phyloP scores from a whole-genome alignment of 176 grass and related monocot species.

The Bothriochloa decipiens region DNA sequence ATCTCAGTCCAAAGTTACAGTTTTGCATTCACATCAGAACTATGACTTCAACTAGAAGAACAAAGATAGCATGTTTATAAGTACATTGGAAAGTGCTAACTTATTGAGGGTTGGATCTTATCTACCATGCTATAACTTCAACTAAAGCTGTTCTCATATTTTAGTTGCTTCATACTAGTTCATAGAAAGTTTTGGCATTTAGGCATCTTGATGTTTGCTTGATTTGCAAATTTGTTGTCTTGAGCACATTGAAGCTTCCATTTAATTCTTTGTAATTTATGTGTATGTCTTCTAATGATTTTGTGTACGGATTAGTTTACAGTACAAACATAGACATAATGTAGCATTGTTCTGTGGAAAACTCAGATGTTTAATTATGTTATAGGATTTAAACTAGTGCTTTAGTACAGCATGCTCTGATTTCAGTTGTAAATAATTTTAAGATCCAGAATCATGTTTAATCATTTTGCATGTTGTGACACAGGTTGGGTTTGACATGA shows the following conservation, averaged over 20 bases:
- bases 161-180: not conserved
- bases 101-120: not conserved
- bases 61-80: not conserved
- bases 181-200: constrained; percentile 13
- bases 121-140: not conserved
- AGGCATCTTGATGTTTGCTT: not conserved
- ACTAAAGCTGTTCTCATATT: not conserved
- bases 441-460: not conserved
- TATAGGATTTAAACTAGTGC: not conserved
- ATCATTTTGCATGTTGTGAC: not conserved
- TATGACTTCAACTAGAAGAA: not conserved
- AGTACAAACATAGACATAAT: not conserved
- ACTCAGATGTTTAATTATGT: not conserved
- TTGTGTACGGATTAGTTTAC: not conserved
- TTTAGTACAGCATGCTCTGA: not conserved
- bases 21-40: not conserved
- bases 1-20: not conserved
- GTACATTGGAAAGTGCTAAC: not conserved
- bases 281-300: not conserved
- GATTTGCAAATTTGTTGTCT: not conserved
- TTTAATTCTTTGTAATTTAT: not conserved
- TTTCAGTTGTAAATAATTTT: not conserved
- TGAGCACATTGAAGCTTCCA: not conserved
- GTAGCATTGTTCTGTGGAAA: not conserved
- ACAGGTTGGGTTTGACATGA: constrained; percentile 92